Conservation (phyloP, 176 grass and related monocot genomes). For the Paspalum vaginatum region DNA sequence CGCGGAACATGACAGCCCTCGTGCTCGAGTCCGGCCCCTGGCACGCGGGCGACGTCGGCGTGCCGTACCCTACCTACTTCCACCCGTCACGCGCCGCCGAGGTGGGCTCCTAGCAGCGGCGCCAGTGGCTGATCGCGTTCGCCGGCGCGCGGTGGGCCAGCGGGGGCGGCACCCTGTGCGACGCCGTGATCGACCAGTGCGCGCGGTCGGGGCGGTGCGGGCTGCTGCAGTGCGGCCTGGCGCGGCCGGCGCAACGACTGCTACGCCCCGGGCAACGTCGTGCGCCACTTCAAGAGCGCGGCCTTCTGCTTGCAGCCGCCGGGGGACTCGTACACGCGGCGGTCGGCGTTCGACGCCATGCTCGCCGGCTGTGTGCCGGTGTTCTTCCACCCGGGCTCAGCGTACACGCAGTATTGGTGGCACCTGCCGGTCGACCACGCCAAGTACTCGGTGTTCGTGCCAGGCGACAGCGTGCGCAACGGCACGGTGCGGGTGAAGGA, state of each 20-base stretch:
- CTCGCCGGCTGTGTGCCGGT: constrained; percentile 72
- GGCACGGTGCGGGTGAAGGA: constrained; percentile 60
- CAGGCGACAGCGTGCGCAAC: constrained; percentile 58
- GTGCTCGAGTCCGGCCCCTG: constrained; percentile 57
- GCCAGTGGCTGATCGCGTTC: constrained; percentile 67
- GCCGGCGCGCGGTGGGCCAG: no score
- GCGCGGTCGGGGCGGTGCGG: constrained; percentile 41
- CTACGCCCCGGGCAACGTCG: constrained; percentile 40
- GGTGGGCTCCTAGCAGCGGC: constrained; percentile 58
- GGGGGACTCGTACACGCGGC: constrained; percentile 65
- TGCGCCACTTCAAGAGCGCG: constrained; percentile 57
- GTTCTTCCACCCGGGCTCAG: constrained; percentile 71
- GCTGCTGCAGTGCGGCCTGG: constrained; percentile 54
- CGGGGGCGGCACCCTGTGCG: no score
- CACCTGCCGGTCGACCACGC: constrained; percentile 52
- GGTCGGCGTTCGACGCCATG: constrained; percentile 70
- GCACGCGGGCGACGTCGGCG: constrained; percentile 38
- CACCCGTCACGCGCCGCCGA: constrained; percentile 56
- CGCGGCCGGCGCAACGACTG: constrained; percentile 48
- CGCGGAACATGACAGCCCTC: constrained; percentile 62
- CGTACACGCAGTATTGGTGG: constrained; percentile 64
- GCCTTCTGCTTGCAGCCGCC: constrained; percentile 71
- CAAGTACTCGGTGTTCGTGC: constrained; percentile 66
- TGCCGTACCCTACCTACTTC: constrained; percentile 84
- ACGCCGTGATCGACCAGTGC: constrained; percentile 60